Conservation (phyloP, 176 grass and related monocot species). For the Cocos nucifera region DNA sequence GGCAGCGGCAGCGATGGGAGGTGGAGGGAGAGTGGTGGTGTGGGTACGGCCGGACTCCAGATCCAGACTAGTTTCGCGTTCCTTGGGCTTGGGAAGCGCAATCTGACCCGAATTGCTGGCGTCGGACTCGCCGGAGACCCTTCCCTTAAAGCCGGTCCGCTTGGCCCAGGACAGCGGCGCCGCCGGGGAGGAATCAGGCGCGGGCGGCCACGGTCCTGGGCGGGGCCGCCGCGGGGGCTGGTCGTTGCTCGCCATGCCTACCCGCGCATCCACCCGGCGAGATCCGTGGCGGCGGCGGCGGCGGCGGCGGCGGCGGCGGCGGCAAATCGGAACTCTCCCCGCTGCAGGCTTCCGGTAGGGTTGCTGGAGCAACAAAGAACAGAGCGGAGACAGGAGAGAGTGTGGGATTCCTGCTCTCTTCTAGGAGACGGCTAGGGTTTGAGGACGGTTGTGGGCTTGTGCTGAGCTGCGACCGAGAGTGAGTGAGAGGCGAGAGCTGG, state of each 20-base stretch:
- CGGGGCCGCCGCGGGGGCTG: conserved; percentile 43
- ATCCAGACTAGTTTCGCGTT: conserved; percentile 32
- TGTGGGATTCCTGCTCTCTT: too few species aligned
- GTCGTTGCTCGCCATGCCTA: conserved; percentile 7
- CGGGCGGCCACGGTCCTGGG: conserved; percentile 69
- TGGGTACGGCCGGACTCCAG: conserved; percentile 54
- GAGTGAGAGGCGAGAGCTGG: too few species aligned
- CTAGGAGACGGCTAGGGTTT: too few species aligned
- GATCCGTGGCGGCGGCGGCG: too few species aligned
- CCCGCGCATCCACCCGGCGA: not conserved
- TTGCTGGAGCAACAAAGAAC: too few species aligned
- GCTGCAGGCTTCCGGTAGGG: too few species aligned
- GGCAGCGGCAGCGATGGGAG: conserved; percentile 22
- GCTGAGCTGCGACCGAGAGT: too few species aligned
- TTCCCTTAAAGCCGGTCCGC: conserved; percentile 67
- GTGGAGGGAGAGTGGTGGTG: conserved; percentile 20
- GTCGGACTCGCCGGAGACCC: conserved; percentile 52
- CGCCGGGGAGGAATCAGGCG: conserved; percentile 12
- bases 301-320: too few species aligned
- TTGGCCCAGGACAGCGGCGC: conserved; percentile 85
- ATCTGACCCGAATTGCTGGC: conserved; percentile 44
- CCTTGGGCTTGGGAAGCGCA: conserved; percentile 37
- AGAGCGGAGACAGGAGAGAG: too few species aligned
- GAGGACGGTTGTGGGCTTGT: too few species aligned
- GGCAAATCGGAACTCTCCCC: too few species aligned